Evolutionary conservation across 306 rosid genomes (phyloP), one percentile per base, ranked within the genome.

Genomic region (Chamaecrista fasciculata): DNA sequence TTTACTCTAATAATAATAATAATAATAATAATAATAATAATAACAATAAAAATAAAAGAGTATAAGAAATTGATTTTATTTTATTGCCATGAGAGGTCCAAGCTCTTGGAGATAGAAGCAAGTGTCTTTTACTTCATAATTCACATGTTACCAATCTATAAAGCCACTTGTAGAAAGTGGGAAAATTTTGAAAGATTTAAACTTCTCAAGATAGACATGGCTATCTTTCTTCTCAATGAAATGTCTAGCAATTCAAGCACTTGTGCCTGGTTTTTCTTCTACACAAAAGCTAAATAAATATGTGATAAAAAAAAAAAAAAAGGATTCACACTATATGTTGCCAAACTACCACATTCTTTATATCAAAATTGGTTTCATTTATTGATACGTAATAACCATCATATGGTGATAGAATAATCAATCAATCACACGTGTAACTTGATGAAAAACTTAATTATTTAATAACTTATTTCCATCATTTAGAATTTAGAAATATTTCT

Each of bases 141-240:
- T n/a, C n/a, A n/a, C n/a, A n/a, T n/a, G n/a, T n/a, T n/a, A n/a
- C n/a, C n/a, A n/a, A n/a, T n/a, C n/a, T n/a, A n/a, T n/a, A n/a
- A n/a, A n/a, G n/a, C n/a, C n/a, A n/a, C n/a, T n/a, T n/a, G n/a
- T n/a, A n/a, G n/a, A n/a, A 76, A 26, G 16, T 16, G 67, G 44
- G 71, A 26, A 70, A n/a, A n/a, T 50, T 6, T 55, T 2, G 25
- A 26, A n/a, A 29, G 12, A 28, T 29, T 8, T n/a, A 71, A 14
- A 47, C 43, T 16, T 33, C 53, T 23, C 3, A 10, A 19, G 2
- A 72, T 55, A 14, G 21, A 62, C 21, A 33, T 59, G 53, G 11
- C 63, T 74, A 91, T 97, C 99, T 94, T 94, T 75, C 85, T 88
- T 68, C 97, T 91, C 19, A 94, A 80, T 37, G 97, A 82, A 62